These are phyloP conservation scores for Cystofilobasidium ferigula DNA, from an alignment of 768 basidiomycete genomes.

Conservation along the genomic window DNA sequence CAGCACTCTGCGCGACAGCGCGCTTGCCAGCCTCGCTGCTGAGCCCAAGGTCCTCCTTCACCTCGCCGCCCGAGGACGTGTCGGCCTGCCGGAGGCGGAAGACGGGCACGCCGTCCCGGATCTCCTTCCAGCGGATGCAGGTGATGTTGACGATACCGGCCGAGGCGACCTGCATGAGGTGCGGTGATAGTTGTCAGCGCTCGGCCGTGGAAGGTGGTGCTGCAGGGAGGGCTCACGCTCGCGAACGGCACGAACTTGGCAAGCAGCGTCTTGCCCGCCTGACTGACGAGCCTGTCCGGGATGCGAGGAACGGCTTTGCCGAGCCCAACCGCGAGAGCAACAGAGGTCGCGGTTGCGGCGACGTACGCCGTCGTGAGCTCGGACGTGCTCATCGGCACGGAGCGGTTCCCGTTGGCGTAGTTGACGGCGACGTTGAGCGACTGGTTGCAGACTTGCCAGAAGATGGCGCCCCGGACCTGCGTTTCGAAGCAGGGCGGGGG, in stretches of 20 bases:
- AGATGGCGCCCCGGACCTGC: conserved; percentile 24
- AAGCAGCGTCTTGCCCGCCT: conserved; percentile 31
- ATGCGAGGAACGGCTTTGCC: conserved; percentile 38
- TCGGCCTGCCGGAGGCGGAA: conserved; percentile 30
- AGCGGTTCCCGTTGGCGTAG: conserved; percentile 39
- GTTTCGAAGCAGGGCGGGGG: not conserved
- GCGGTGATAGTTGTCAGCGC: not conserved
- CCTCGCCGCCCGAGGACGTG: conserved; percentile 28
- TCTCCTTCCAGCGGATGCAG: conserved; percentile 42
- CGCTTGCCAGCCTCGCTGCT: conserved; percentile 39
- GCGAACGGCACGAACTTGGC: conserved; percentile 38
- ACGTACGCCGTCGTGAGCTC: conserved; percentile 40
- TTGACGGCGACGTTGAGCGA: not conserved
- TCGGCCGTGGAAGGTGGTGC: not conserved
- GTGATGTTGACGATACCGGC: conserved; percentile 31
- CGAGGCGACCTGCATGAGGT: not conserved
- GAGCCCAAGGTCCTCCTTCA: conserved; percentile 36
- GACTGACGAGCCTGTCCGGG: conserved; percentile 26
- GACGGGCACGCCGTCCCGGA: conserved; percentile 39
- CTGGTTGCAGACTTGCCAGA: conserved; percentile 39
- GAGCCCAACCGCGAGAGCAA: conserved; percentile 40
- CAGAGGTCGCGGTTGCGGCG: conserved; percentile 40
- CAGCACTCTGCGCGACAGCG: conserved; percentile 41
- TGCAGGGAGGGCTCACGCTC: conserved; percentile 30
- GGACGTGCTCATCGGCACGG: conserved; percentile 35